Base-by-base conservation (phyloP, 352 stramenopile genomes). In the Globisporangium uncinulatum region DNA sequence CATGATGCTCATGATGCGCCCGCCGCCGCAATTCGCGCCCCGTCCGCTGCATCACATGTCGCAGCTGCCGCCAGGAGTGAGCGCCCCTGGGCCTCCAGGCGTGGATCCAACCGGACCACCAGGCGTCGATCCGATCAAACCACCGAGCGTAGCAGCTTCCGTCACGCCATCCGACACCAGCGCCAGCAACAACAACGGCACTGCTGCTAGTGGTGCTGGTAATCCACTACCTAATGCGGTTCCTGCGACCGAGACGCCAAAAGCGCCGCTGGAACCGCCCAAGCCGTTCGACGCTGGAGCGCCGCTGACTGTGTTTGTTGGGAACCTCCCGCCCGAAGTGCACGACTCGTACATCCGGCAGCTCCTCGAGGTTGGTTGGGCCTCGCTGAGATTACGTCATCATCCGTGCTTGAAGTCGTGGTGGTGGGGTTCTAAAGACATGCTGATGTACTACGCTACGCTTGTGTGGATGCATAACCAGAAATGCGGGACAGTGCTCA, bases 311-410 rank as follows among this genome's bases (percentile, higher is more conserved):
- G 63, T 81, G 45, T 84, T 84, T 64, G 69, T 84, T 19, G 74
- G 74, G 45, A 76, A 84, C 51, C 44, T 84, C n/a, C 74, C 74
- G 11, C 62, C 64, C 13, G 71, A 81, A 66, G 57, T 84, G 13
- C 71, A 79, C 54, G 74, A 84, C 57, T 73, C 65, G 37, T 73
- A 79, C 67, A 69, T 84, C 48, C 74, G 74, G 32, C 66, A 76
- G 53, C 54, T 84, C n/a, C 71, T 84, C 10, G 74, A 79, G 69
- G 65, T 61, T 31, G 15, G 31, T 31, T 17, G 14, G 37, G 24
- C 15, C 11, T 21, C 17, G 13, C 2, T 8, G 37, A 0, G 24
- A 29, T 29, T 29, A 49, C n/a, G n/a, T 49, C 17, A 31, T 29
- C 43, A 49, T 51, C 19, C 4, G 24, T 29, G n/a, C 4, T 54